These are phyloP conservation scores for Fusarium luffae DNA, from an alignment of 2,329 filamentous ascomycete genomes.

Conservation along the genomic window DNA sequence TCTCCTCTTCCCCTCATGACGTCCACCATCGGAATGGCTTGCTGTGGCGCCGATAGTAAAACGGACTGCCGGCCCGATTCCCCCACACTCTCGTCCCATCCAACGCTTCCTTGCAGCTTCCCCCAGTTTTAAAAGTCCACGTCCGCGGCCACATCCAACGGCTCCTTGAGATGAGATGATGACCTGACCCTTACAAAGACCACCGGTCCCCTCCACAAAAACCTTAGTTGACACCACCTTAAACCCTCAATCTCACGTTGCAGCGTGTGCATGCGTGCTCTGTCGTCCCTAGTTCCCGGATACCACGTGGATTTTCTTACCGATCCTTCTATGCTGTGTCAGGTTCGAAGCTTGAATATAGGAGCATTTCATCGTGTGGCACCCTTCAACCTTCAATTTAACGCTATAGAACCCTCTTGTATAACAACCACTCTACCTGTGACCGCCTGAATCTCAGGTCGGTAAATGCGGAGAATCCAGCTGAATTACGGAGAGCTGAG, in stretches of 20 bases:
- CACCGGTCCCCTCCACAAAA: constrained; percentile 4
- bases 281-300: constrained; percentile 34
- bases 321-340: background rate
- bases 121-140: background rate
- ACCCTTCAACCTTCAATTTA: constrained; percentile 1
- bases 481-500: constrained; percentile 28
- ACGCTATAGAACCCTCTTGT: constrained; percentile 5
- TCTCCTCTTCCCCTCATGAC: constrained; percentile 18
- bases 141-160: background rate
- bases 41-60: constrained; percentile 41
- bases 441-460: constrained; percentile 28
- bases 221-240: constrained; percentile 14
- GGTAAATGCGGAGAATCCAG: constrained; percentile 23
- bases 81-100: constrained; percentile 41
- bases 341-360: constrained; percentile 4
- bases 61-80: constrained; percentile 45
- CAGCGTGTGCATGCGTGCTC: constrained; percentile 1
- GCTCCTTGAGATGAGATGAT: constrained; percentile 1
- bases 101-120: constrained; percentile 25
- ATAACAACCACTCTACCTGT: constrained; percentile 22
- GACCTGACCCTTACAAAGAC: constrained; percentile 20
- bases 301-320: constrained; percentile 32
- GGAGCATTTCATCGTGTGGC: constrained; percentile 4
- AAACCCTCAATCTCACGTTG: background rate
- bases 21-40: constrained; percentile 40